Base-by-base conservation (phyloP, 2,329 filamentous ascomycete genomes). In the Diaporthe ampelina region DNA sequence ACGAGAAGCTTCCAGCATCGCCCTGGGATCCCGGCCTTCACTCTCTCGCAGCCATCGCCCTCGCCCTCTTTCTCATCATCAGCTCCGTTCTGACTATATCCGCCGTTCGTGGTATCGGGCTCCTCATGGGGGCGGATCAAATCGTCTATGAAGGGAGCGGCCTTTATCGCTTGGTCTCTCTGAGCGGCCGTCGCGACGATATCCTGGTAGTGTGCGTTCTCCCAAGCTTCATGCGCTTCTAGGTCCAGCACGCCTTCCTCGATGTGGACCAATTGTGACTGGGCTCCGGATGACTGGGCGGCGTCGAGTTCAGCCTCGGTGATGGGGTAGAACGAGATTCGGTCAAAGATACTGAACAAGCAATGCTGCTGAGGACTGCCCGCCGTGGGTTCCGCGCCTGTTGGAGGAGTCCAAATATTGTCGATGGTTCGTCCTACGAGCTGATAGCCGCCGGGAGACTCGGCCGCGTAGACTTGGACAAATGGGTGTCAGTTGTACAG, bases 331-430 rank as follows among this genome's bases (percentile, higher is more conserved):
- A 65, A 65, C 2, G 26, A 35, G 26, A 65, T 65, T 2, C 13
- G 59, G 59, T 65, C 59, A 15, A 50, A 50, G 9, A 35, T 24
- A 0, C 19, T 32, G 43, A 65, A 65, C 59, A 65, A 21, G 13
- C 26, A 65, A 5, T 65, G 59, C 58, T 45, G 9, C 4, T 32
- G 24, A 24, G 40, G 35, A 1, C 1, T n/a, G 24, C 9, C 17
- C 2, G 11, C 29, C 0, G 24, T n/a, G 5, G 19, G 3, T 2
- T 5, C 59, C 3, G 4, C 4, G 13, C 0, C 9, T 1, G 2
- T 11, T 19, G 59, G 9, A 17, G 43, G 26, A 40, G 24, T 4
- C 59, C 59, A 65, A 11, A 65, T 50, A 3, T 48, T 65, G 43
- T 65, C 59, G 43, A 48, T 6, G 10, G 59, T 65, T 13, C 59